Base-by-base conservation (phyloP, 2,329 filamentous ascomycete genomes). In the Stemphylium vesicarium region DNA sequence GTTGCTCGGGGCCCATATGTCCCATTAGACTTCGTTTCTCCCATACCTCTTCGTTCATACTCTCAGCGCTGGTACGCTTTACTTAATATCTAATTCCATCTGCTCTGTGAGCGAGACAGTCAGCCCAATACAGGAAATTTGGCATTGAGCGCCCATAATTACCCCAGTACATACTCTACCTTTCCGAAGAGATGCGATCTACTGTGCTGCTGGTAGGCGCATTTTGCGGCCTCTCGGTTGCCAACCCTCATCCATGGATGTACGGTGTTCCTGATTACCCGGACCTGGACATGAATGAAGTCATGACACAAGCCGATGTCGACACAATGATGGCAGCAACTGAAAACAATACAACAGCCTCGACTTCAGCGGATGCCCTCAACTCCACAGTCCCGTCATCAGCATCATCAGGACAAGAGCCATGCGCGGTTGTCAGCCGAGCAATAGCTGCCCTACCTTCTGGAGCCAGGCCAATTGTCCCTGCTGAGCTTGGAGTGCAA, bases 401-500 rank as follows among this genome's bases (percentile, higher is more conserved):
- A n/a, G 50, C 57, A 4, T 46, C 59, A 20, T 48, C 63, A 11
- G 59, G 61, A n/a, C 66, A 65, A 24, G 69, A 73, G 44, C 72
- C 72, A 33, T 75, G 72, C 47, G 71, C 71, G 2, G 60, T 71
- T 4, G 59, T 75, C 38, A 71, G 62, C 40, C 66, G 61, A 37
- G 62, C 62, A 7, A 39, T 75, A 8, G 58, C 64, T 41, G 65
- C 69, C 24, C 43, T 72, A 18, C 68, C 68, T 11, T 44, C 62
- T 18, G 66, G 66, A 24, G 57, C 63, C 16, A 62, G 69, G n/a
- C 67, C 67, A 15, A 52, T 71, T 12, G 56, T 74, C 4, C 66
- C 72, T n/a, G 72, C 73, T n/a, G 68, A 74, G 26, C 51, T 74
- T 24, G 73, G 64, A 12, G 53, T 72, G 20, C 59, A 56, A 20